phyloP scores from a whole-genome alignment of 1,284 basidiomycete genomes.

The Pseudozyma pruni region DNA sequence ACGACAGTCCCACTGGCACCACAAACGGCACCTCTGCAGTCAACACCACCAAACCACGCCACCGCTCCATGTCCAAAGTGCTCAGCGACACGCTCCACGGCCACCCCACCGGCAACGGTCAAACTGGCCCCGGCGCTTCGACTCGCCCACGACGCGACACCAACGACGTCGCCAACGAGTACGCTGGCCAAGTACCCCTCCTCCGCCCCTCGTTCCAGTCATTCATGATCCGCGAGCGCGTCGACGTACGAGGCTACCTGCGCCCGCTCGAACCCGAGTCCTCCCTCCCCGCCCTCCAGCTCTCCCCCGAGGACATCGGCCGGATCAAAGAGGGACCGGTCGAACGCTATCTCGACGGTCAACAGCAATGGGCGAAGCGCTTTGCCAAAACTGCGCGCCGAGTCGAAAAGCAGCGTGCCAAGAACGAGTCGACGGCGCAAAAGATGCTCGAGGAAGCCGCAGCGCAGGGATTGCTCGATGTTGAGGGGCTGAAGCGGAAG shows the following conservation, averaged over 20 bases:
- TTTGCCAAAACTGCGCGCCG: slow-evolving; percentile 35
- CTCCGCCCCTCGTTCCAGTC: slow-evolving; percentile 55
- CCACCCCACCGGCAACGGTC: slow-evolving; percentile 10
- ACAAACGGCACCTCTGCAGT: neutral
- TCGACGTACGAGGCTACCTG: slow-evolving; percentile 80
- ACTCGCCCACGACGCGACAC: slow-evolving; percentile 17
- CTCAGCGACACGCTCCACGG: slow-evolving; percentile 25
- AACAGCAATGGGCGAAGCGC: slow-evolving; percentile 45
- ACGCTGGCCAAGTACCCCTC: slow-evolving; percentile 63
- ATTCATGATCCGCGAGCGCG: slow-evolving; percentile 85
- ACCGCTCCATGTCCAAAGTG: slow-evolving; percentile 33
- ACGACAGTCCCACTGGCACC: neutral
- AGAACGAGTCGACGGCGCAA: slow-evolving; percentile 28
- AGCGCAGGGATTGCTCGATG: slow-evolving; percentile 30
- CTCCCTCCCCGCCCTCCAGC: slow-evolving; percentile 76
- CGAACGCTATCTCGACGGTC: slow-evolving; percentile 48
- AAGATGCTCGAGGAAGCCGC: slow-evolving; percentile 40
- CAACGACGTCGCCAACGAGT: slow-evolving; percentile 49
- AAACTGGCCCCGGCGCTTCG: neutral
- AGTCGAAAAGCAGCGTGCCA: slow-evolving; percentile 42
- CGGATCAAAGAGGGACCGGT: slow-evolving; percentile 70
- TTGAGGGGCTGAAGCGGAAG: slow-evolving; percentile 9
- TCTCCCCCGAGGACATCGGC: slow-evolving; percentile 74
- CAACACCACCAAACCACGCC: slow-evolving; percentile 1
- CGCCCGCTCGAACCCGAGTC: slow-evolving; percentile 80